Conservation (phyloP, 1,139 yeast species). For the Sugiyamaella xylanicola region DNA sequence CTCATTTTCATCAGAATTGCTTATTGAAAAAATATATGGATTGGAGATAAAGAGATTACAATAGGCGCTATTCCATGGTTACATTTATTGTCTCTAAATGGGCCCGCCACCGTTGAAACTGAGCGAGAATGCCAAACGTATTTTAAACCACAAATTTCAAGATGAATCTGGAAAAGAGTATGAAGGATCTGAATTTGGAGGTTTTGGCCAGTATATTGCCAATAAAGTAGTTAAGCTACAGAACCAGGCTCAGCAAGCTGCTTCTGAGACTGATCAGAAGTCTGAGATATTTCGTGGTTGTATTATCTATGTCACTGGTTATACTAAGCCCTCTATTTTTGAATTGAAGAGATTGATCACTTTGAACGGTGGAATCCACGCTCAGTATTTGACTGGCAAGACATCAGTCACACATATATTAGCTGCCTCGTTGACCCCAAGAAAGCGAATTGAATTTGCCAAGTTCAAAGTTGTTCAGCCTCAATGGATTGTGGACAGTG, state of each 20-base stretch:
- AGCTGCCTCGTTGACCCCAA: slow-evolving; percentile 76
- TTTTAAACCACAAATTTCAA: slow-evolving; percentile 28
- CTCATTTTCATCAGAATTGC: too few relatives aligned
- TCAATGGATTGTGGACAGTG: slow-evolving; percentile 74
- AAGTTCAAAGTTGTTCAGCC: slow-evolving; percentile 79
- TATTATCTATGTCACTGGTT: slow-evolving; percentile 78
- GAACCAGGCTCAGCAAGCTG: slow-evolving; percentile 53
- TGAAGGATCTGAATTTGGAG: slow-evolving; percentile 63
- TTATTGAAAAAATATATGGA: too few relatives aligned
- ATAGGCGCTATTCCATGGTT: too few relatives aligned
- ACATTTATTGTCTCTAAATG: too few relatives aligned
- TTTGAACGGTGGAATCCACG: slow-evolving; percentile 76
- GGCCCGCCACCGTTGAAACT: slow-evolving; percentile 6
- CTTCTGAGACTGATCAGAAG: slow-evolving; percentile 47
- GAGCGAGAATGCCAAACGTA: slow-evolving; percentile 23
- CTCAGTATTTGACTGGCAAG: slow-evolving; percentile 68
- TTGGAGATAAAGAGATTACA: too few relatives aligned
- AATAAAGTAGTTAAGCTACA: slow-evolving; percentile 71
- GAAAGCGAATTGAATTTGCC: slow-evolving; percentile 65
- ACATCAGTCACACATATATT: slow-evolving; percentile 80
- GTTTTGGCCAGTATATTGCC: slow-evolving; percentile 65
- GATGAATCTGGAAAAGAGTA: slow-evolving; percentile 39
- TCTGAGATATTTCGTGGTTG: slow-evolving; percentile 60
- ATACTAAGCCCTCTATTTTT: slow-evolving; percentile 74
- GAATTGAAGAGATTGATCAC: slow-evolving; percentile 73